Evolutionary conservation across 441 rosid species (phyloP), one percentile per base, ranked within the genome.

Genomic region (Mallotus repandus): DNA sequence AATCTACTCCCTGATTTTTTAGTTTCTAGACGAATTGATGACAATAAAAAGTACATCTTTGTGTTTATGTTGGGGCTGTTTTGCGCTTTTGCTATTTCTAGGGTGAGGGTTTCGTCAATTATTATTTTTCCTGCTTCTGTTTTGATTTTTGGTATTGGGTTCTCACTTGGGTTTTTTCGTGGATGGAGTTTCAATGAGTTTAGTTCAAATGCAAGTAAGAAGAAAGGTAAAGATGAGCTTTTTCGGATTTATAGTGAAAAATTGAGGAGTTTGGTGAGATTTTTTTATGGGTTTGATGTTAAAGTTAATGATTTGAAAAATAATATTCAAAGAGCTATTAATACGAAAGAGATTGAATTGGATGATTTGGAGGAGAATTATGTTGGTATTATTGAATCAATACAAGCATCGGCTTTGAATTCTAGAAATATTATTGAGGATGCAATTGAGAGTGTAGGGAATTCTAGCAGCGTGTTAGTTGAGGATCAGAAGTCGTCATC

Each of bases 61-160:
- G 70, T 81, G 74, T 88, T 87, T 62, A 35, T 84, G 8, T 66
- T 80, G 62, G 80, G 76, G 8, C 43, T 85, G 63, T 74, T 86
- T 22, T 85, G 86, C 58, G 93, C 93, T 63, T 80, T 88, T 57
- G 84, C 86, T 10, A 68, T 88, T 76, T 80, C 83, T 62, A 84
- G 91, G 75, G 85, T 88, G 43, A 84, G 84, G 70, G 79, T 88
- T 65, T 87, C 87, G 19, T 80, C 86, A 9, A 74, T 88, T 72
- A 35, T 86, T 16, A 55, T 82, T 38, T 84, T 90, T 78, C 90
- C 92, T 4, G 91, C 89, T 52, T 76, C 89, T 54, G 82, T 81
- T 61, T 78, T 87, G 84, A 81, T 90, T 53, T 90, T 87, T 29
- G 87, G 79, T 45, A 53, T 79, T 64, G 91, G 96, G 68, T 84